A percentile compares a stretch with the other conserved stretches of the same genome.
Evolutionary conservation across 129 eudicot species (phyloP).

Genomic region (Flaveria bidentis): DNA sequence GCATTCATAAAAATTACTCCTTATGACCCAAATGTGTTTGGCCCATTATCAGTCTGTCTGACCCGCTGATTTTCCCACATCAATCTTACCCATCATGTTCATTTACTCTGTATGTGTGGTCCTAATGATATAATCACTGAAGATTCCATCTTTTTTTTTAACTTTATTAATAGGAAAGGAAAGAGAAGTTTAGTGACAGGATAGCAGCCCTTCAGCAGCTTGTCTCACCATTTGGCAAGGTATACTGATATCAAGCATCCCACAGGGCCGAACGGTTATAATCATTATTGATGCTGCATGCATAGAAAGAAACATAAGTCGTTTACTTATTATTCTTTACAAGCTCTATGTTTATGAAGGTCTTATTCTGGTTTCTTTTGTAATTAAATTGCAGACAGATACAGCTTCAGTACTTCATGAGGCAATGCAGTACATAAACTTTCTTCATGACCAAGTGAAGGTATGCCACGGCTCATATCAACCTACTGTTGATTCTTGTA

Average conservation of each 20-base stretch:
- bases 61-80: neutral
- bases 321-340: constrained; percentile 1
- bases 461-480: constrained; percentile 37
- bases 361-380: neutral
- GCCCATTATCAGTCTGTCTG: neutral
- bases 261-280: neutral
- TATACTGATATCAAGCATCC: constrained; percentile 19
- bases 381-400: constrained; percentile 63
- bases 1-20: neutral
- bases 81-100: neutral
- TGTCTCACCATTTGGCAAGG: constrained; percentile 96
- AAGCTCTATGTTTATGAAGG: constrained; percentile 3
- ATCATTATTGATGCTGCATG: neutral
- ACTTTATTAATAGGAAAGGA: constrained; percentile 58
- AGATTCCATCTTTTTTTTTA: neutral
- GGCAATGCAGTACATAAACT: constrained; percentile 82
- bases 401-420: constrained; percentile 95
- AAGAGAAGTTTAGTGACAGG: constrained; percentile 78
- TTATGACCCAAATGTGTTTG: neutral
- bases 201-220: constrained; percentile 83
- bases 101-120: neutral
- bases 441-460: constrained; percentile 96
- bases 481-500: neutral
- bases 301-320: neutral
- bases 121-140: constrained; percentile 12